These are phyloP conservation scores for Paracoccidioides brasiliensis DNA, from an alignment of 2,329 filamentous ascomycete species.

Conservation along the genomic window DNA sequence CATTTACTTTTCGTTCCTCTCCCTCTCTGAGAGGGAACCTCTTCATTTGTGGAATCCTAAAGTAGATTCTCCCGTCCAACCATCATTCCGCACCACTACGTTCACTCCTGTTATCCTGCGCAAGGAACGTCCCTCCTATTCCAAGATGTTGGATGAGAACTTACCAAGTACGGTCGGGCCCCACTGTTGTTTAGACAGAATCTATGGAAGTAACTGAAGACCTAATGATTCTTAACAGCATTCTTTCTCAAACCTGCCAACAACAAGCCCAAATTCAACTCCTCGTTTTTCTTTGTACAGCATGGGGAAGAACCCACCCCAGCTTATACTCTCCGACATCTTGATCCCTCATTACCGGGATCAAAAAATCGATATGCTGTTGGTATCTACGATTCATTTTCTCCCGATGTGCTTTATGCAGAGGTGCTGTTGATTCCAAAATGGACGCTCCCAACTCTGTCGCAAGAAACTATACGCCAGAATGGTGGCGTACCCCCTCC, in stretches of 20 bases:
- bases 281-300: constrained; percentile 40
- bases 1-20: too few species aligned
- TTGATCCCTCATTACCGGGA: constrained; percentile 54
- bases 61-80: neutral
- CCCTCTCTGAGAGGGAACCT: neutral
- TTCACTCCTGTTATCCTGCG: neutral
- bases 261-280: constrained; percentile 30
- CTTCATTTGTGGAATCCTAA: neutral
- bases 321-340: constrained; percentile 66
- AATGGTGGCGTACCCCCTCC: constrained; percentile 52
- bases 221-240: constrained; percentile 25
- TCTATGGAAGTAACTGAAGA: constrained; percentile 1
- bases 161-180: constrained; percentile 49
- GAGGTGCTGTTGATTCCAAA: constrained; percentile 75
- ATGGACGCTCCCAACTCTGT: constrained; percentile 72
- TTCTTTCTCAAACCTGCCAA: constrained; percentile 47
- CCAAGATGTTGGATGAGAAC: constrained; percentile 77
- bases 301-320: constrained; percentile 69
- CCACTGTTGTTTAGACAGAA: neutral
- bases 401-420: constrained; percentile 68
- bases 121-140: neutral
- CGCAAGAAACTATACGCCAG: constrained; percentile 62
- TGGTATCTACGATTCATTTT: constrained; percentile 70
- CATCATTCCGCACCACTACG: neutral
- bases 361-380: constrained; percentile 76